These are phyloP conservation scores for Tuber aestivum DNA, from an alignment of 495 filamentous ascomycete genomes.

Conservation along the genomic window DNA sequence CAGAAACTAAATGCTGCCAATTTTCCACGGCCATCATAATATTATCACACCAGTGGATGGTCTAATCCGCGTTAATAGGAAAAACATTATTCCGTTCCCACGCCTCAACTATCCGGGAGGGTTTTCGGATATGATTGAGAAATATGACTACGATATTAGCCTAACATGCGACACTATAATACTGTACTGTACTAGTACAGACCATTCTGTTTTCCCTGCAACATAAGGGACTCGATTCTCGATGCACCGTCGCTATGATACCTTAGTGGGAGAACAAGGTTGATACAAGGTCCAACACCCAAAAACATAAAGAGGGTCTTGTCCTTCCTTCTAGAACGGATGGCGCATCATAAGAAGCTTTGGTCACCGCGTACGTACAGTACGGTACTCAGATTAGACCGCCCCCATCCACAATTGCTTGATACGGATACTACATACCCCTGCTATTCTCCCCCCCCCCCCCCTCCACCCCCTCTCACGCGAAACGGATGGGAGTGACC, in stretches of 20 bases:
- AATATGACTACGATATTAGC: not conserved
- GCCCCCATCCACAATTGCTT: not conserved
- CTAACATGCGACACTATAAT: not conserved
- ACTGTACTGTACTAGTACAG: too few species aligned
- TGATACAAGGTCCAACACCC: not conserved
- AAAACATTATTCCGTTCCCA: not conserved
- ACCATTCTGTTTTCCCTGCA: not conserved
- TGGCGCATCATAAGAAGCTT: not conserved
- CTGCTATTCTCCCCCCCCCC: not conserved
- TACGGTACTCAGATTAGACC: not conserved
- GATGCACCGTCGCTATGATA: not conserved
- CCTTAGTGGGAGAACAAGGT: not conserved
- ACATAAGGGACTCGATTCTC: not conserved
- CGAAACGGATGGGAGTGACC: not conserved
- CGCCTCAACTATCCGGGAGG: not conserved
- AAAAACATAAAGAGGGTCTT: not conserved
- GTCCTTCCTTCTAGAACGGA: not conserved
- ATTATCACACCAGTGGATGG: not conserved
- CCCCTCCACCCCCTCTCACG: not conserved
- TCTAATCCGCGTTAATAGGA: not conserved
- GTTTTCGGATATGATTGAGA: not conserved
- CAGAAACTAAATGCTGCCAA: not conserved
- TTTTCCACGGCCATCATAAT: not conserved
- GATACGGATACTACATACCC: not conserved
- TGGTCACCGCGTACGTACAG: not conserved